These are phyloP conservation scores for Euptelea pleiosperma DNA, from an alignment of 164 flowering plant genomes.

Conservation along the genomic window DNA sequence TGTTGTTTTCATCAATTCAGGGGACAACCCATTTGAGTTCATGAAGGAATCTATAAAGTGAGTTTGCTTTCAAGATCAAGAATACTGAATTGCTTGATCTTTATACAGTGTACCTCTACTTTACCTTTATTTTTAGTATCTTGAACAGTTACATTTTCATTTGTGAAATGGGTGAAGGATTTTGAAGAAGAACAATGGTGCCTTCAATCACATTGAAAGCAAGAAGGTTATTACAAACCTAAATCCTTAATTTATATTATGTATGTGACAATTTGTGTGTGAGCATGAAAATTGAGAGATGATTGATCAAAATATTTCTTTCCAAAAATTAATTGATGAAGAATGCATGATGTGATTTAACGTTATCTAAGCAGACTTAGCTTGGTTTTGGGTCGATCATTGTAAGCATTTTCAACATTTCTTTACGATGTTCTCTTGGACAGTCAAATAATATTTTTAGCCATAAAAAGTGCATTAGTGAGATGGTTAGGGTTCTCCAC, in stretches of 20 bases:
- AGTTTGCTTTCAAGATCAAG: slow-evolving; percentile 14
- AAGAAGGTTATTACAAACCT: slow-evolving; percentile 42
- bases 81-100: background rate
- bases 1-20: slow-evolving; percentile 58
- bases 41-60: slow-evolving; percentile 61
- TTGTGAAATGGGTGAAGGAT: slow-evolving; percentile 33
- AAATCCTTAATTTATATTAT: background rate
- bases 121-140: background rate
- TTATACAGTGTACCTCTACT: background rate
- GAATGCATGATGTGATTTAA: slow-evolving; percentile 3
- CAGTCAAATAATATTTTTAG: too few relatives aligned
- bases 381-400: slow-evolving; percentile 83
- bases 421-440: too few relatives aligned
- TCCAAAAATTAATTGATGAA: background rate
- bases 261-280: too few relatives aligned
- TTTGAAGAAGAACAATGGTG: slow-evolving; percentile 55
- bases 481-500: too few relatives aligned
- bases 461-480: too few relatives aligned
- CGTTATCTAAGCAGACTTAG: slow-evolving; percentile 54
- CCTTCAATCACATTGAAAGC: slow-evolving; percentile 48
- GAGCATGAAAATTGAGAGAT: background rate
- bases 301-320: background rate
- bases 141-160: background rate
- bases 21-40: slow-evolving; percentile 62
- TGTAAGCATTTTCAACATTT: too few relatives aligned